These are phyloP conservation scores for Physaria fendleri DNA, from an alignment of 345 rosid genomes.

Conservation along the genomic window DNA sequence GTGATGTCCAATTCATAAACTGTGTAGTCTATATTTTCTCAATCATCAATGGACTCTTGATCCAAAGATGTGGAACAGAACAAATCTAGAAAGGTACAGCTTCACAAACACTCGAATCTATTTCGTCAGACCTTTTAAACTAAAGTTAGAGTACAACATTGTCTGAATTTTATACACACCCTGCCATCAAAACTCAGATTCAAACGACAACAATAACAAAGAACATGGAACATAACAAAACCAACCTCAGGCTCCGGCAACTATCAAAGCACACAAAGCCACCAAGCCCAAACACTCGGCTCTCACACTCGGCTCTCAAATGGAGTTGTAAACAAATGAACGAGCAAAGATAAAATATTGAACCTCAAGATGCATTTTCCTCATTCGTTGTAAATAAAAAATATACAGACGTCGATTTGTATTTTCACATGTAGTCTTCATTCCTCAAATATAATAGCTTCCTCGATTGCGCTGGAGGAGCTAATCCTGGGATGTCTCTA, in stretches of 20 bases:
- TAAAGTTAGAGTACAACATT: conserved; percentile 11
- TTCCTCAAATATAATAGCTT: conserved; percentile 58
- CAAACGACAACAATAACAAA: not conserved
- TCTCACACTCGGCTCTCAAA: not conserved
- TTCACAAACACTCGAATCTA: not conserved
- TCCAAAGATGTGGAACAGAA: not conserved
- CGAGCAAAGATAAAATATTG: not conserved
- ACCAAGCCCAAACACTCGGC: conserved; percentile 6
- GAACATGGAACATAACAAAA: conserved; percentile 1
- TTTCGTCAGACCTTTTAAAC: no score
- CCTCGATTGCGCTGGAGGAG: conserved; percentile 94
- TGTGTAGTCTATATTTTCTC: not conserved
- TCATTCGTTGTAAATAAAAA: conserved; percentile 13
- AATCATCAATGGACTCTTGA: not conserved
- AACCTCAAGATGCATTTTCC: conserved; percentile 23
- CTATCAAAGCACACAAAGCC: conserved; percentile 21
- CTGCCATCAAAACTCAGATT: conserved; percentile 24
- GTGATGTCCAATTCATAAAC: not conserved
- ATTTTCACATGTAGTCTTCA: conserved; percentile 21
- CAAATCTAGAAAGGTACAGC: not conserved
- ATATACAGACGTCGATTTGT: conserved; percentile 14
- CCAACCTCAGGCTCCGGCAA: conserved; percentile 15
- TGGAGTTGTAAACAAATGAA: conserved; percentile 8
- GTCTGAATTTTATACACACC: conserved; percentile 26
- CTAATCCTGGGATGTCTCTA: conserved; percentile 96